phyloP scores from a whole-genome alignment of 1,139 yeast genomes.

The Pichia kudriavzevii region DNA sequence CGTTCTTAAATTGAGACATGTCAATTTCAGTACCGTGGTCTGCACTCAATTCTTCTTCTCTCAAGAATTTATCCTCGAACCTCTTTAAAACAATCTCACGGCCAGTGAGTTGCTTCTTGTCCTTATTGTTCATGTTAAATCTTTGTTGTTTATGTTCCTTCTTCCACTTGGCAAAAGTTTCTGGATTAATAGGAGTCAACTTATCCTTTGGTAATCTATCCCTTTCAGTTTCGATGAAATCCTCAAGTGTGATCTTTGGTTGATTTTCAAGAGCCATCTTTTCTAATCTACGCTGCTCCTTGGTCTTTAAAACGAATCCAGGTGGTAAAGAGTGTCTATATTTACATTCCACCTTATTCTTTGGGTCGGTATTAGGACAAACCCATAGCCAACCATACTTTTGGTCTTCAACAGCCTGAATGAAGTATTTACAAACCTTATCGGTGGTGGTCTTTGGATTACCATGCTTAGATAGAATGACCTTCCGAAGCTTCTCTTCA shows the following conservation, averaged over 20 bases:
- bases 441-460: conserved; percentile 93
- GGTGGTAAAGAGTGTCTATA: conserved; percentile 96
- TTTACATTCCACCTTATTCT: conserved; percentile 56
- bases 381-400: conserved; percentile 99
- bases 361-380: conserved; percentile 85
- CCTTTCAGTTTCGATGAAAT: conserved; percentile 91
- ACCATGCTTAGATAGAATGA: conserved; percentile 86
- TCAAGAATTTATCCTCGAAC: conserved; percentile 52
- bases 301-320: conserved; percentile 93
- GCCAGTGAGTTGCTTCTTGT: conserved; percentile 57
- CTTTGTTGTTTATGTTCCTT: conserved; percentile 54
- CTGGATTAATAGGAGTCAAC: conserved; percentile 82
- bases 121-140: conserved; percentile 47
- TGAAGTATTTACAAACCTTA: conserved; percentile 86
- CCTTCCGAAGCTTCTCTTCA: conserved; percentile 85
- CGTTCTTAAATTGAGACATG: conserved; percentile 53
- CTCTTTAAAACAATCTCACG: conserved; percentile 73
- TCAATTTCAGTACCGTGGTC: conserved; percentile 68
- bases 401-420: conserved; percentile 95
- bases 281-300: conserved; percentile 89
- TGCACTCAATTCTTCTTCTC: conserved; percentile 33
- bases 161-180: conserved; percentile 84
- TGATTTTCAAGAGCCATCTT: conserved; percentile 77
- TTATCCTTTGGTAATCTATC: conserved; percentile 68
- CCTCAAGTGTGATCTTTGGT: conserved; percentile 91